phyloP scores from a whole-genome alignment of 2,329 filamentous ascomycete genomes.

The Diaporthe sp. region DNA sequence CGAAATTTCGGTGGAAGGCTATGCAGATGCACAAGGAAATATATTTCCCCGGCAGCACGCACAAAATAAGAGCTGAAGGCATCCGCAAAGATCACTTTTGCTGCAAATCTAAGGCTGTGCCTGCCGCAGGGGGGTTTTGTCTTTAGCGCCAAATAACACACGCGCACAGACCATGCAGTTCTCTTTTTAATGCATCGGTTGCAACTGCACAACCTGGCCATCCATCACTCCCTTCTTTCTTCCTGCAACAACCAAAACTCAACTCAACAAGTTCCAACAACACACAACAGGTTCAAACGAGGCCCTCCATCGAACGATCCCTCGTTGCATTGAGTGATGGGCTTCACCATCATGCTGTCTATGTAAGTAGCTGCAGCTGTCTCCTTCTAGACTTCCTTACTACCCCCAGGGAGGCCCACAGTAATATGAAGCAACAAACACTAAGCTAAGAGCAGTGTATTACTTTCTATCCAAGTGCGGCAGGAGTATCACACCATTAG shows the following conservation, averaged over 20 bases:
- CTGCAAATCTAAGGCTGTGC: background rate
- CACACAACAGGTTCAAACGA: background rate
- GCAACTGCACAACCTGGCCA: background rate
- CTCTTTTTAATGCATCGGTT: background rate
- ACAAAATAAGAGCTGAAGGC: background rate
- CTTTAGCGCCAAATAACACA: background rate
- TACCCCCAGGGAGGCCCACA: rapidly evolving
- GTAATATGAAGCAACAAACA: too few species aligned
- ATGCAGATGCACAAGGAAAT: background rate
- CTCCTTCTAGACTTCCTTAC: background rate
- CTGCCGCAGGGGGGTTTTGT: background rate
- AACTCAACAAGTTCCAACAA: background rate
- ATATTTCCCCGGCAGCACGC: background rate
- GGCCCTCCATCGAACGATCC: background rate
- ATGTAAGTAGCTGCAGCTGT: background rate
- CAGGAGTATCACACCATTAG: background rate
- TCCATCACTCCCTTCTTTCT: background rate
- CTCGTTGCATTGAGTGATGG: background rate
- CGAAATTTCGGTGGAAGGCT: background rate
- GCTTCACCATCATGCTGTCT: background rate
- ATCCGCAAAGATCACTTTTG: background rate
- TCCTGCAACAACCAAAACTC: background rate
- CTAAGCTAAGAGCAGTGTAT: background rate
- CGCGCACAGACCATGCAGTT: background rate
- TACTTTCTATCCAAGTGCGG: rapidly evolving